Evolutionary conservation across 495 filamentous ascomycete species (phyloP).

Genomic region (Aspergillus bertholletiae): DNA sequence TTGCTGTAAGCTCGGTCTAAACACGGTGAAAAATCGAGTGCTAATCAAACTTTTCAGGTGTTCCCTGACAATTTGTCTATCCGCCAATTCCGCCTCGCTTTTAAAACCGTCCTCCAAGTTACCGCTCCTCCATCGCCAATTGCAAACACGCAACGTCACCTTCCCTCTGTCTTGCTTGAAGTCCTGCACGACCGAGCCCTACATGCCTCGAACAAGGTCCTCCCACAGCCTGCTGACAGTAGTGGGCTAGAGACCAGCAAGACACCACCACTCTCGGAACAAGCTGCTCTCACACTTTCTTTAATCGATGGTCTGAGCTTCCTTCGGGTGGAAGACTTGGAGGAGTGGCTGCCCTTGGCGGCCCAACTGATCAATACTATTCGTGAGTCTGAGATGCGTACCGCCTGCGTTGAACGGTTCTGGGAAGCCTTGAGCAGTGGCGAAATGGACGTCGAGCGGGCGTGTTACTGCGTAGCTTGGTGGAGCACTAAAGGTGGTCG

Average conservation of each 20-base stretch:
- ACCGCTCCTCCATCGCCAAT: constrained; percentile 78
- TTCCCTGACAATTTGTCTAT: constrained; percentile 82
- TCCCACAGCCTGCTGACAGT: constrained; percentile 35
- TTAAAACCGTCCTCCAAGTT: constrained; percentile 84
- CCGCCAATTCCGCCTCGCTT: constrained; percentile 89
- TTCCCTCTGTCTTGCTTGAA: constrained; percentile 78
- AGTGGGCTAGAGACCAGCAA: constrained; percentile 24
- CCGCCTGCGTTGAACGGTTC: constrained; percentile 67
- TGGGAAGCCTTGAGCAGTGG: constrained; percentile 82
- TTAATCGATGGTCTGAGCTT: constrained; percentile 80
- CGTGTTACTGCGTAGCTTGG: constrained; percentile 80
- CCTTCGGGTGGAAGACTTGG: constrained; percentile 63
- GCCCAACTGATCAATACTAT: constrained; percentile 66
- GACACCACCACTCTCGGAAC: constrained; percentile 62
- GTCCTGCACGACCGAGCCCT: constrained; percentile 68
- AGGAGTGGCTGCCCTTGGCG: constrained; percentile 72
- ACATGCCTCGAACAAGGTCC: constrained; percentile 47
- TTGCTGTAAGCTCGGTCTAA: constrained; percentile 48
- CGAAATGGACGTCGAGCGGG: constrained; percentile 89
- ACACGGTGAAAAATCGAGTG: constrained; percentile 5
- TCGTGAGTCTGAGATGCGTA: constrained; percentile 56
- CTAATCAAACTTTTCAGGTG: constrained; percentile 34
- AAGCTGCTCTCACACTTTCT: constrained; percentile 74
- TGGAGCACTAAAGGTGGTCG: constrained; percentile 73
- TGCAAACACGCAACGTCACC: constrained; percentile 64